phyloP scores from a whole-genome alignment of 73 alveolate genomes.

The Paramecium sonneborni region DNA sequence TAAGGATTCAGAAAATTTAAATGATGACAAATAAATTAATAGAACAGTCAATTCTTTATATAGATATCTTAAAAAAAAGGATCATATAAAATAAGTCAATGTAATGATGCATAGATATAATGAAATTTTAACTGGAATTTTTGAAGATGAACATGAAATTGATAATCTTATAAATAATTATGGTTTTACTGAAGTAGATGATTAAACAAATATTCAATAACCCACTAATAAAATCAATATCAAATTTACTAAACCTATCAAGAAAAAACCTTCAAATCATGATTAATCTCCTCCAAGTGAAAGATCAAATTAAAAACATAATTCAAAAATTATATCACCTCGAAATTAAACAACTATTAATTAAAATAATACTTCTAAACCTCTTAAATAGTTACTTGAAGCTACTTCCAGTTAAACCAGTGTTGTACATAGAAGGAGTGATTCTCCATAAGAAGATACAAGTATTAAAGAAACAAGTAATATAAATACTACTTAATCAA shows the following conservation, averaged over 20 bases:
- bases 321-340: neutral
- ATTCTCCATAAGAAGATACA: neutral
- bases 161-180: neutral
- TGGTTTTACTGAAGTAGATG: neutral
- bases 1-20: neutral
- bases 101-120: neutral
- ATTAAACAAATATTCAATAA: neutral
- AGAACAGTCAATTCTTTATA: neutral
- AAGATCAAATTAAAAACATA: neutral
- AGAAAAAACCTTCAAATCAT: neutral
- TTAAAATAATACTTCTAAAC: neutral
- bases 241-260: neutral
- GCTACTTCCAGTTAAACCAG: neutral
- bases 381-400: neutral
- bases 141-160: slow-evolving; percentile 46
- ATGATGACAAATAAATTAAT: neutral
- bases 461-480: neutral
- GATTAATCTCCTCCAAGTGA: neutral
- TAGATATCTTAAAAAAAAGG: neutral
- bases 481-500: neutral
- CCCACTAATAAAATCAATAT: neutral
- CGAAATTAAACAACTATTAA: neutral
- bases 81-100: neutral
- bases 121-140: neutral
- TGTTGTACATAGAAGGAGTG: neutral